A percentile compares a stretch with the other conserved stretches of the same genome.
Conservation (phyloP, 495 filamentous ascomycete genomes). For the Clavariopsis aquatica region DNA sequence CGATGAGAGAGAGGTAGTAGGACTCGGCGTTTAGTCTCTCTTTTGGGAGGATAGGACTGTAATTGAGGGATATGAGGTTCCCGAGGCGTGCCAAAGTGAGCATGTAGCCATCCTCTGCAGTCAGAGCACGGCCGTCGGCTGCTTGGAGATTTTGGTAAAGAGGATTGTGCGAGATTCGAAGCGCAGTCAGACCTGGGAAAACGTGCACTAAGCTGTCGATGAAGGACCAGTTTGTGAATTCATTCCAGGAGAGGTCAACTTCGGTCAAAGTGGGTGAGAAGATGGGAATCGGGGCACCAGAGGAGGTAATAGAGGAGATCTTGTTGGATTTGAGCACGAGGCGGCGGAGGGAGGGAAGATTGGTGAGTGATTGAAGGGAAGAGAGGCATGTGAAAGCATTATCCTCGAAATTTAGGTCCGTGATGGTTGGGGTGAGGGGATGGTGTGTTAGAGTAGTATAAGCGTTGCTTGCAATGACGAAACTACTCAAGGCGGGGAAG, state of each 20-base stretch:
- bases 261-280: conserved; percentile 51
- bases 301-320: conserved; percentile 43
- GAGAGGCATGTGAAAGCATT: conserved; percentile 69
- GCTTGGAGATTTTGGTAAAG: conserved; percentile 56
- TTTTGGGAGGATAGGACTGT: conserved; percentile 65
- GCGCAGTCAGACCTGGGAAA: conserved; percentile 69
- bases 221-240: conserved; percentile 67
- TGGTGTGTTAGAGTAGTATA: conserved; percentile 42
- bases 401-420: conserved; percentile 68
- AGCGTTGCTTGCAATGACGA: conserved; percentile 60
- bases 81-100: conserved; percentile 77
- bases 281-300: conserved; percentile 1
- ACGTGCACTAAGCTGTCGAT: conserved; percentile 63
- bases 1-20: conserved; percentile 85
- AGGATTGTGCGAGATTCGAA: conserved; percentile 83
- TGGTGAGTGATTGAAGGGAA: conserved; percentile 49
- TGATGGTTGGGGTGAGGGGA: conserved; percentile 49
- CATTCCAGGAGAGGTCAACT: conserved; percentile 80
- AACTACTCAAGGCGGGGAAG: conserved; percentile 62
- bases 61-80: conserved; percentile 71
- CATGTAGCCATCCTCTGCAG: conserved; percentile 79
- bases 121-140: conserved; percentile 51
- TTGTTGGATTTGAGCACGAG: conserved; percentile 51
- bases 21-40: conserved; percentile 86
- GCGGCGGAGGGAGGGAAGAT: conserved; percentile 59